phyloP scores from a whole-genome alignment of 2,329 filamentous ascomycete genomes.

The Beauveria bassiana region DNA sequence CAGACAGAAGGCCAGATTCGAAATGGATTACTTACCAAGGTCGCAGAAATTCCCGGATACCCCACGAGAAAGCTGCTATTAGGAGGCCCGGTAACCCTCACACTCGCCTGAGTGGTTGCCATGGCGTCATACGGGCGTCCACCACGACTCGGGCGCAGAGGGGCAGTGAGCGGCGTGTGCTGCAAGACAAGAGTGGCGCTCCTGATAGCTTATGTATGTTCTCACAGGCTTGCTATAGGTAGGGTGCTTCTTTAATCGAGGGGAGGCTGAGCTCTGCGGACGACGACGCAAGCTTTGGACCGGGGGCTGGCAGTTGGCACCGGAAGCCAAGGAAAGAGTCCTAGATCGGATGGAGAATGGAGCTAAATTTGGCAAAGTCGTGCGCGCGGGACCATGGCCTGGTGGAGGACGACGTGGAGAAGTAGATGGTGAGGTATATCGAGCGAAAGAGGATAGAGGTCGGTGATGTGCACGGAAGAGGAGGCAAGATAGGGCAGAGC shows the following conservation, averaged over 20 bases:
- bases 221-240: not conserved
- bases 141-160: conserved; percentile 20
- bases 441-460: not conserved
- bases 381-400: not conserved
- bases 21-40: conserved; percentile 60
- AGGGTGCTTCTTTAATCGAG: not conserved
- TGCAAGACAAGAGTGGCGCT: not conserved
- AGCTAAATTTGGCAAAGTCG: not conserved
- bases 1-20: not conserved
- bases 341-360: not conserved
- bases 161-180: not conserved
- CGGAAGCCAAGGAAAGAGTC: conserved; percentile 1
- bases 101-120: conserved; percentile 37
- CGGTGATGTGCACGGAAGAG: not conserved
- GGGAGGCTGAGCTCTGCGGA: not conserved
- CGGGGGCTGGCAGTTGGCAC: not conserved
- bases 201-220: not conserved
- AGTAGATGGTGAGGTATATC: not conserved
- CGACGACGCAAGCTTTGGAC: not conserved
- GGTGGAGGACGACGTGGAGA: not conserved
- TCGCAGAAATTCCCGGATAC: conserved; percentile 96
- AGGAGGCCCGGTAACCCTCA: conserved; percentile 93
- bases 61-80: conserved; percentile 96
- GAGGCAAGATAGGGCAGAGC: not conserved
- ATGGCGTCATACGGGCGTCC: conserved; percentile 52